These are phyloP conservation scores for Sergeia podlipaevii DNA, from an alignment of 208 protist genomes.

Conservation along the genomic window DNA sequence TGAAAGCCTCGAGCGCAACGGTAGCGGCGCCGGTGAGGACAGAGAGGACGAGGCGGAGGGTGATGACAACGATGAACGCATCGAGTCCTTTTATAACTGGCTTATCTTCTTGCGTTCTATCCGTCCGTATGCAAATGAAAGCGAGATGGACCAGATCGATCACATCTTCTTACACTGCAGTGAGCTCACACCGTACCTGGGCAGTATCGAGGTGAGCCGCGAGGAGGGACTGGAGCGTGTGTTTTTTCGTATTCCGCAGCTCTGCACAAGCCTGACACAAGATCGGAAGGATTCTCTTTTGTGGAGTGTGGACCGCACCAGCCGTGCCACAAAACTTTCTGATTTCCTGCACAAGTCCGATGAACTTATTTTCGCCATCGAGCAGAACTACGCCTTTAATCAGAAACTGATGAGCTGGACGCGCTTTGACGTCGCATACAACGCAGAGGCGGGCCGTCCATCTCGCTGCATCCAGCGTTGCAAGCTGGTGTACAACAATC, in stretches of 20 bases:
- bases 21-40: no score
- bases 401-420: slow-evolving; percentile 34
- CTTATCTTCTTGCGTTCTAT: slow-evolving; percentile 63
- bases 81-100: slow-evolving; percentile 76
- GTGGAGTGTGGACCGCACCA: slow-evolving; percentile 72
- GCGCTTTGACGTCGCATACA: slow-evolving; percentile 23
- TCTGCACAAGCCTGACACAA: slow-evolving; percentile 59
- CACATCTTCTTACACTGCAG: slow-evolving; percentile 33
- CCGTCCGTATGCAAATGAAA: slow-evolving; percentile 31
- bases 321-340: slow-evolving; percentile 63
- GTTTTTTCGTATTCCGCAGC: slow-evolving; percentile 79
- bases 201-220: slow-evolving; percentile 74
- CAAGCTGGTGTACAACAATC: slow-evolving; percentile 48
- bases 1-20: slow-evolving; percentile 27
- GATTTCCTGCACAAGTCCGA: slow-evolving; percentile 80
- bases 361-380: slow-evolving; percentile 82
- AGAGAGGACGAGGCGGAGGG: slow-evolving; percentile 21
- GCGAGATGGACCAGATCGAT: slow-evolving; percentile 36
- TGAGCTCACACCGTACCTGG: slow-evolving; percentile 37
- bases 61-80: slow-evolving; percentile 36
- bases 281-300: slow-evolving; percentile 65
- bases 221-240: slow-evolving; percentile 69
- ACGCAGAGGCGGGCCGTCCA: no score
- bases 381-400: slow-evolving; percentile 52
- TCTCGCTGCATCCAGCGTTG: slow-evolving; percentile 10